phyloP scores from a whole-genome alignment of 331 rosid genomes.

The Cucumis variabilis region DNA sequence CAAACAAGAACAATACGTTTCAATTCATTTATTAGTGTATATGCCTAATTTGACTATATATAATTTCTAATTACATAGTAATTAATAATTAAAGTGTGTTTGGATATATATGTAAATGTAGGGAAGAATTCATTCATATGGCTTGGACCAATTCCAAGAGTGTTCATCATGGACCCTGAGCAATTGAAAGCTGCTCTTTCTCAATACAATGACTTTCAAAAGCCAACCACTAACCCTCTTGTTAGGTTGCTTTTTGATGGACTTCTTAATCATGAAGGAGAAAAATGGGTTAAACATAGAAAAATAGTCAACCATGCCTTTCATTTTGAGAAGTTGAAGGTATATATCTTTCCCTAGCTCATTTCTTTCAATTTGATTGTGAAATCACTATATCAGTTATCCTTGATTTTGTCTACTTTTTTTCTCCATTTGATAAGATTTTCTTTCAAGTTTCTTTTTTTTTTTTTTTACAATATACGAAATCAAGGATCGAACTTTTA shows the following conservation, averaged over 20 bases:
- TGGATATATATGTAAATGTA: neutral
- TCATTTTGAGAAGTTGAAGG: constrained; percentile 8
- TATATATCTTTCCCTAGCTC: neutral
- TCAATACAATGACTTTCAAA: neutral
- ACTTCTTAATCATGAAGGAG: neutral
- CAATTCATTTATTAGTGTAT: neutral
- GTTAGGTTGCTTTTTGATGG: neutral
- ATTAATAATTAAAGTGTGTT: too few species aligned
- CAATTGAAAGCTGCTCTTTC: neutral
- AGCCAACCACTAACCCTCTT: neutral
- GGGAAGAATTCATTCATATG: constrained; percentile 1
- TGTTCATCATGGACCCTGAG: neutral
- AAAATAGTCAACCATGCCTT: neutral
- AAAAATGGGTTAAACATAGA: neutral
- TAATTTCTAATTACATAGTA: too few species aligned
- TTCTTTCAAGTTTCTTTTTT: too few species aligned
- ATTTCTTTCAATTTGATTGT: too few species aligned
- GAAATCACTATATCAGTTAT: too few species aligned
- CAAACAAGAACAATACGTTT: neutral
- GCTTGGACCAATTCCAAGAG: neutral
- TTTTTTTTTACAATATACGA: too few species aligned
- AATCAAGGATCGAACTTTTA: too few species aligned
- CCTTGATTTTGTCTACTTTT: too few species aligned
- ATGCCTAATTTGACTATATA: too few species aligned
- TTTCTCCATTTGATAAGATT: too few species aligned